Evolutionary conservation across 2,329 filamentous ascomycete species (phyloP).

Genomic region (Ceratocystis colombiana): DNA sequence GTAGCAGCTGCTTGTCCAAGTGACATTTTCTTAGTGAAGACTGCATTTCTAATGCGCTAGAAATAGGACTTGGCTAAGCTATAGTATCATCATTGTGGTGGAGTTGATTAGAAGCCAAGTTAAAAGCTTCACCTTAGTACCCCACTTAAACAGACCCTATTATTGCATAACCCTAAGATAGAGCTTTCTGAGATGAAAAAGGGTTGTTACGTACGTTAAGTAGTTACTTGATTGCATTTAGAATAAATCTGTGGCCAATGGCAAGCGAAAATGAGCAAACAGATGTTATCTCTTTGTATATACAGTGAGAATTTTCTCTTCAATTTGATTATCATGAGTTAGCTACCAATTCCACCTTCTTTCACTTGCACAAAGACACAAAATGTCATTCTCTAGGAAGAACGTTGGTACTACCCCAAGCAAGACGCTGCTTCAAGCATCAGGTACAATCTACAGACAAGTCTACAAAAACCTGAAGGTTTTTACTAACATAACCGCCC

Average conservation of each 20-base stretch:
- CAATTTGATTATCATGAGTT: too few species aligned
- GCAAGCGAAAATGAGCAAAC: too few species aligned
- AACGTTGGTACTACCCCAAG: neutral
- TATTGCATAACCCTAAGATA: neutral
- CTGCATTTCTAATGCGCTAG: neutral
- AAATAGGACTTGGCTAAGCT: neutral
- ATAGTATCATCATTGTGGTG: neutral
- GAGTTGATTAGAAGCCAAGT: neutral
- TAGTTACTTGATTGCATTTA: neutral
- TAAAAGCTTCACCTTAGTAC: neutral
- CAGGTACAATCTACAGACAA: neutral
- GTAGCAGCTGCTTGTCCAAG: neutral
- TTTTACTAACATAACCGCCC: neutral
- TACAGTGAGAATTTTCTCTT: too few species aligned
- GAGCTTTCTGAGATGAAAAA: neutral
- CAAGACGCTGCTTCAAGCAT: neutral
- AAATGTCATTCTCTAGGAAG: neutral
- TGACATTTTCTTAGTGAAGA: constrained; percentile 12
- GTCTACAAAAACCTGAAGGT: neutral
- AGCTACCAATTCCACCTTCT: too few species aligned
- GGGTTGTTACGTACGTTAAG: neutral
- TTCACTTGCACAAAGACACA: neutral
- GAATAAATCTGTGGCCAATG: too few species aligned
- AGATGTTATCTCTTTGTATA: too few species aligned
- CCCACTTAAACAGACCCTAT: neutral